Percentiles rank a stretch among this genome's conserved stretches.
These are phyloP conservation scores for Ophiostoma angusticollis DNA, from an alignment of 2,329 filamentous ascomycete species.

Conservation along the genomic window DNA sequence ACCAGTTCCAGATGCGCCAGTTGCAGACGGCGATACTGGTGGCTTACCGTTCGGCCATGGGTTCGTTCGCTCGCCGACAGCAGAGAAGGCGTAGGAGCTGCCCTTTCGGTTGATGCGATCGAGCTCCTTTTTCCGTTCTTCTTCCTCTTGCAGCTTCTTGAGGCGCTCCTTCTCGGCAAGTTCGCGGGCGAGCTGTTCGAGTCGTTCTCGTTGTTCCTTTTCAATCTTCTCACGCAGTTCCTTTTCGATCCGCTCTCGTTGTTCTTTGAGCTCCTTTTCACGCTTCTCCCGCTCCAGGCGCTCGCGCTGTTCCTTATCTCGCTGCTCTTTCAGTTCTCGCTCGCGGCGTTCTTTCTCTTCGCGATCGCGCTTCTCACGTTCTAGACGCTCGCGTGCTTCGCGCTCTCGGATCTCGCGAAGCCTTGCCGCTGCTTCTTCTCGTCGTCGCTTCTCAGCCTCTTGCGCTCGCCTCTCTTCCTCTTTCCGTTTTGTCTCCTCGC, in stretches of 20 bases:
- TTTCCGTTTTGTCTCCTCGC: conserved; percentile 50
- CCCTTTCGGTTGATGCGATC: conserved; percentile 23
- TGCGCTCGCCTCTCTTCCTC: conserved; percentile 51
- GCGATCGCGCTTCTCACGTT: conserved; percentile 21
- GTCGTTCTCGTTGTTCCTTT: conserved; percentile 23
- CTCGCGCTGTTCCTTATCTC: conserved; percentile 34
- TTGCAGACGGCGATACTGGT: conserved; percentile 17
- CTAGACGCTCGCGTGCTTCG: conserved; percentile 21
- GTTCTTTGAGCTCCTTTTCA: conserved; percentile 19
- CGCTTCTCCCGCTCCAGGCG: conserved; percentile 26
- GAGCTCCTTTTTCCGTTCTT: conserved; percentile 10
- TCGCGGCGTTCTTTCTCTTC: conserved; percentile 3
- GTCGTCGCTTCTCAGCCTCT: conserved; percentile 47
- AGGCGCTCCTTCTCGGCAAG: conserved; percentile 21
- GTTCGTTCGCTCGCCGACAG: conserved; percentile 55
- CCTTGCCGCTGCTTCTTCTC: conserved; percentile 41
- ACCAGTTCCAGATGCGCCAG: neutral
- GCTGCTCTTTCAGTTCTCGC: conserved; percentile 16
- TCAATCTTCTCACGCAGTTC: conserved; percentile 20
- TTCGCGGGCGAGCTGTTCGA: conserved; percentile 25
- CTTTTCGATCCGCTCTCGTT: conserved; percentile 22
- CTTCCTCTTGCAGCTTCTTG: conserved; percentile 21
- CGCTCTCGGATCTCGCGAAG: conserved; percentile 18
- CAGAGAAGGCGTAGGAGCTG: conserved; percentile 49
- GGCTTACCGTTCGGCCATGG: conserved; percentile 55